These are phyloP conservation scores for Massospora cicadina DNA, from an alignment of 371 early-diverging fungal species.

Conservation along the genomic window DNA sequence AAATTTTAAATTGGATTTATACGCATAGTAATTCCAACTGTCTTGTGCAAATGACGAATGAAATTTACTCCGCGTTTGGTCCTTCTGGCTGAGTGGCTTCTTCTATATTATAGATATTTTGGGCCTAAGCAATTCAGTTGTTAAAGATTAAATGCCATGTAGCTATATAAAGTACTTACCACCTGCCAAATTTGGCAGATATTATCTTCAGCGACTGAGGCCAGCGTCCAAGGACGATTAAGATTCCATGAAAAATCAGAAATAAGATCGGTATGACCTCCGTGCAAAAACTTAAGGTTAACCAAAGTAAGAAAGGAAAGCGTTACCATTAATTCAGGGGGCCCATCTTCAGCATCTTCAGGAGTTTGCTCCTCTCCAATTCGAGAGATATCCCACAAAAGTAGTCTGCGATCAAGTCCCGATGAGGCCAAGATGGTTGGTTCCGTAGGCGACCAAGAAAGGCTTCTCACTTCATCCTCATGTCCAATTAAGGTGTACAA, in stretches of 20 bases:
- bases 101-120: not conserved
- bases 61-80: not conserved
- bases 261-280: constrained; percentile 95
- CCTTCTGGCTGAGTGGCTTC: not conserved
- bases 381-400: constrained; percentile 89
- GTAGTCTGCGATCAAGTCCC: constrained; percentile 78
- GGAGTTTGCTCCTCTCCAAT: constrained; percentile 90
- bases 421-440: constrained; percentile 85
- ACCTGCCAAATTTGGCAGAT: constrained; percentile 97
- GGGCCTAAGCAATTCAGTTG: not conserved
- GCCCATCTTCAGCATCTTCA: constrained; percentile 95
- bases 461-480: constrained; percentile 78
- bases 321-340: constrained; percentile 84
- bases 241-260: constrained; percentile 96
- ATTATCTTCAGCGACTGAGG: constrained; percentile 91
- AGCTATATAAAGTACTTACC: constrained; percentile 39
- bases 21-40: too few species aligned
- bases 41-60: too few species aligned
- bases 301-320: not conserved
- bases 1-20: too few species aligned
- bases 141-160: not conserved
- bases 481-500: constrained; percentile 81
- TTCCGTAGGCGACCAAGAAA: constrained; percentile 90
- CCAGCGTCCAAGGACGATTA: constrained; percentile 86
- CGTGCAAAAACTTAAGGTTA: constrained; percentile 74